phyloP scores from a whole-genome alignment of 108 stramenopile genomes.

The Pseudonitzschia delicatissima region DNA sequence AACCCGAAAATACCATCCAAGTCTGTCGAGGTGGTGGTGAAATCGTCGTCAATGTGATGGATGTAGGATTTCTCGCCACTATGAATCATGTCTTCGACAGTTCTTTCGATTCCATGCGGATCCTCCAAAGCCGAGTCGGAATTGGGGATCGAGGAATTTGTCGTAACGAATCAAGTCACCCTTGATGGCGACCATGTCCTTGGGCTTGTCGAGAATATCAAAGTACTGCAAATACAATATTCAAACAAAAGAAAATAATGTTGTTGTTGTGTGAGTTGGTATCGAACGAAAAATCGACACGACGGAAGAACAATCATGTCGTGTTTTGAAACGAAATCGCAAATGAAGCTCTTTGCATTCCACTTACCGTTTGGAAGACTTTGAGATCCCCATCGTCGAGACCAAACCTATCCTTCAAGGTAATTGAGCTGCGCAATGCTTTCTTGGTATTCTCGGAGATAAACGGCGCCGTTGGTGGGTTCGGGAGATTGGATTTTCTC shows the following conservation, averaged over 20 bases:
- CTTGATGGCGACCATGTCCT: neutral
- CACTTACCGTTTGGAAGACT: neutral
- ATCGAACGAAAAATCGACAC: too few relatives aligned
- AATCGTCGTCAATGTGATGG: neutral
- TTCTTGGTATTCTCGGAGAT: neutral
- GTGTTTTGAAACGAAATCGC: too few relatives aligned
- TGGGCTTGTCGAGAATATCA: neutral
- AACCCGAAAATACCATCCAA: neutral
- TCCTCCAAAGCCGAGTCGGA: neutral
- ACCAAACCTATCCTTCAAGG: neutral
- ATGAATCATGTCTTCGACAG: neutral
- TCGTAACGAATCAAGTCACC: neutral
- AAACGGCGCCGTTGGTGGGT: neutral
- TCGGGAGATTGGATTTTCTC: neutral
- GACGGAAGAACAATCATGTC: too few relatives aligned
- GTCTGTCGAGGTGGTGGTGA: neutral
- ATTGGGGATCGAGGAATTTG: neutral
- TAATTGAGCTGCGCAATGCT: neutral
- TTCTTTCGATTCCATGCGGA: neutral
- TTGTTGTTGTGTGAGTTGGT: too few relatives aligned
- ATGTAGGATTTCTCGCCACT: neutral
- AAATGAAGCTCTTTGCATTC: too few relatives aligned
- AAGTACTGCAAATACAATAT: too few relatives aligned
- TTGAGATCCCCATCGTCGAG: neutral
- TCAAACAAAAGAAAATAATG: too few relatives aligned